Base-by-base conservation (phyloP, 371 early-diverging fungal species). In the Circinella umbellata region DNA sequence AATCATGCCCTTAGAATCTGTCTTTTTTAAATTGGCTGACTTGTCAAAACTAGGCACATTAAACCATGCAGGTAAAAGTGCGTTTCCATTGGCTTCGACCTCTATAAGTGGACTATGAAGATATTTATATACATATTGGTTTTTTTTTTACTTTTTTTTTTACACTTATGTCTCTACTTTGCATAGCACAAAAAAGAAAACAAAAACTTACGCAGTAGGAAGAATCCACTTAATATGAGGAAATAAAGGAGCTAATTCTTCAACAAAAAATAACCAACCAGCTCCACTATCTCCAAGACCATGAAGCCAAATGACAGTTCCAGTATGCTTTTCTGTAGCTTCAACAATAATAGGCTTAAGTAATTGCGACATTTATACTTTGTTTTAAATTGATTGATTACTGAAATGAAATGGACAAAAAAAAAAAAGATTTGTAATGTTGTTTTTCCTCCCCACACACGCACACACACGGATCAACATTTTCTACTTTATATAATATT, bases 141-240 rank as follows among this genome's bases (percentile, higher is more conserved):
- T 49, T 49, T 53, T 27, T 18, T 11, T 63, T 63, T 39, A 14
- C 15, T 15, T n/a, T n/a, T n/a, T 27, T 27, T 27, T 27, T 27
- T 27, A 27, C 27, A 27, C 1, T 27, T 27, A 2, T 27, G 27
- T 27, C 2, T 2, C 2, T 2, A 27, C 27, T 27, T 27, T 27
- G 2, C 27, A 27, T 27, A 27, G 2, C 27, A 27, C 27, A 27
- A 18, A 48, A 15, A 46, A 13, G 39, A 18, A 67, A 20, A 13
- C 20, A 42, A 42, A 11, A 8, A 54, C 80, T 76, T 80, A 88
- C 85, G 96, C 96, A 74, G 95, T 88, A 11, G 96, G 96, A 55
- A 96, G 83, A 54, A 95, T 76, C 82, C 89, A 95, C 77, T 95
- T 95, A 63, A 93, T 89, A 78, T 94, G 88, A 18, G 93, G 94